Evolutionary conservation across 768 basidiomycete species (phyloP).

Genomic region (Pleurotus eryngii): DNA sequence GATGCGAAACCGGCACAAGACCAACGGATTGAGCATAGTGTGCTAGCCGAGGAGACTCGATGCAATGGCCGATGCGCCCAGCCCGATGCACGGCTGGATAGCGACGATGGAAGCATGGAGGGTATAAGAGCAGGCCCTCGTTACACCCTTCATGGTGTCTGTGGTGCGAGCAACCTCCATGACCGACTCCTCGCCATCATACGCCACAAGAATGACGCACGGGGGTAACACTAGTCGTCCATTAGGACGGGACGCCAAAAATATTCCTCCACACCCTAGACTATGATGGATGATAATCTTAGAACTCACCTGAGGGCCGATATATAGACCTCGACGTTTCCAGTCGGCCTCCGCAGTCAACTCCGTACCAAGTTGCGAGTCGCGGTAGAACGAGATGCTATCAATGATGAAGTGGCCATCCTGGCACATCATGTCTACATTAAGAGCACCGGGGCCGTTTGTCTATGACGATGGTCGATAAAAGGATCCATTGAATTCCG

Average conservation of each 20-base stretch:
- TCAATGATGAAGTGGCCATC: slow-evolving; percentile 83
- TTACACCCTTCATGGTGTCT: not conserved
- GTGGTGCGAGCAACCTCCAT: not conserved
- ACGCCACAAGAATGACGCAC: not conserved
- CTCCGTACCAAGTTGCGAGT: slow-evolving; percentile 67
- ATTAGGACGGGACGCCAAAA: not conserved
- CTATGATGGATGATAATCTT: not conserved
- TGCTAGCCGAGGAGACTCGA: not conserved
- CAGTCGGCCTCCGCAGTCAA: slow-evolving; percentile 89
- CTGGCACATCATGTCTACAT: slow-evolving; percentile 74
- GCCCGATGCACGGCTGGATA: not conserved
- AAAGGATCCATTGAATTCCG: not conserved
- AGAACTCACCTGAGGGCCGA: slow-evolving; percentile 75
- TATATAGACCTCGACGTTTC: slow-evolving; percentile 87
- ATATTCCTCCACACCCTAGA: not conserved
- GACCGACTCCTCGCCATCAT: not conserved
- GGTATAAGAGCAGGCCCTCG: not conserved
- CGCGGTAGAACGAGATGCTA: slow-evolving; percentile 83
- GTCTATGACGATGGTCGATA: slow-evolving; percentile 31
- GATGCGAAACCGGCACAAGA: not conserved
- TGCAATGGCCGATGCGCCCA: not conserved
- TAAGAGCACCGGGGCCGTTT: slow-evolving; percentile 60
- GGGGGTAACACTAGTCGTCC: not conserved
- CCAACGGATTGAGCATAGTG: not conserved
- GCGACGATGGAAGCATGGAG: not conserved